Evolutionary conservation across 2,329 filamentous ascomycete genomes (phyloP).

Genomic region (Ascocoryne sarcoides): DNA sequence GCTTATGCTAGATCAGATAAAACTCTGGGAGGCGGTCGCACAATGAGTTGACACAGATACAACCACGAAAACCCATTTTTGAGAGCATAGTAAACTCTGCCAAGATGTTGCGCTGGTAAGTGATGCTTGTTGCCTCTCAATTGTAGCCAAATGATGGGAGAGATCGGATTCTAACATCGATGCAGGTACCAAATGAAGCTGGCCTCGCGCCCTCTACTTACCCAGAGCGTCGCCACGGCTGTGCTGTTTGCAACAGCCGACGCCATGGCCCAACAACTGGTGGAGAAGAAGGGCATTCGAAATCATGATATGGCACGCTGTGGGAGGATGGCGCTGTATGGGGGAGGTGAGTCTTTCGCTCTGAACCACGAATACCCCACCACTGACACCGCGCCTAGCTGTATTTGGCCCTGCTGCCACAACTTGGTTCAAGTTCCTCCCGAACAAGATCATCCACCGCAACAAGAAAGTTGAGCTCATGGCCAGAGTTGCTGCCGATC

Average conservation of each 20-base stretch:
- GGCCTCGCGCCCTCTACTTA: conserved; percentile 74
- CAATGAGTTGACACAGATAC: background rate
- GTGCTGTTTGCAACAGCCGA: conserved; percentile 92
- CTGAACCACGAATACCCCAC: background rate
- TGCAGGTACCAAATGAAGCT: conserved; percentile 79
- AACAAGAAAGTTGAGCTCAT: conserved; percentile 50
- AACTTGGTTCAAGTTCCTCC: conserved; percentile 61
- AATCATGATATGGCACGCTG: conserved; percentile 69
- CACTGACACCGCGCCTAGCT: conserved; percentile 29
- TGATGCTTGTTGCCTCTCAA: background rate
- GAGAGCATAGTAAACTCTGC: conserved; percentile 2
- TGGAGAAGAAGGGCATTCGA: conserved; percentile 70
- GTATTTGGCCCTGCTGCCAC: conserved; percentile 66
- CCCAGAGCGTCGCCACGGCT: conserved; percentile 82
- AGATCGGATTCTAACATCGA: conserved; percentile 6
- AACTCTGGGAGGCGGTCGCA: background rate
- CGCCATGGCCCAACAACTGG: conserved; percentile 78
- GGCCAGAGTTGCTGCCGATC: conserved; percentile 56
- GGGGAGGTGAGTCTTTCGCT: conserved; percentile 48
- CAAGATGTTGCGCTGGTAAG: conserved; percentile 28
- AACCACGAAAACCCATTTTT: background rate
- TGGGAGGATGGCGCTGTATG: conserved; percentile 71
- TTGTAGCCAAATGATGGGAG: background rate
- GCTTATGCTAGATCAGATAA: no score
- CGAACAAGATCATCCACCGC: conserved; percentile 48